Evolutionary conservation across 208 protist species (phyloP), one percentile per base, ranked within the genome.

Genomic region (Trypanosoma scelopori): DNA sequence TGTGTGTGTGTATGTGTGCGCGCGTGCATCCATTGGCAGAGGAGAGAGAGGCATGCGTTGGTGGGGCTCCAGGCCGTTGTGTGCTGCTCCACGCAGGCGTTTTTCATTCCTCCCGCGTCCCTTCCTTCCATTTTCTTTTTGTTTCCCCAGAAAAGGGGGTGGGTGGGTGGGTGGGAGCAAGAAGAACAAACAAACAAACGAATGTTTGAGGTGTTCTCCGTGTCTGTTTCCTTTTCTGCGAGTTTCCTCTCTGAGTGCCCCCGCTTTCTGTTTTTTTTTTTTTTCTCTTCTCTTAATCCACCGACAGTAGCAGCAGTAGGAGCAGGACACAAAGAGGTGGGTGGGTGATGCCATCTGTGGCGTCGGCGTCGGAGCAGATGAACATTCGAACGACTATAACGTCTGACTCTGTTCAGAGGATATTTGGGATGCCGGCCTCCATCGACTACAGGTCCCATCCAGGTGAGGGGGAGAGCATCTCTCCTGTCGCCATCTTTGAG

Each of bases 371-470:
- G 16, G 56, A 25, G n/a, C 64, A 81, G 28, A 53, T 87, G 22
- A 73, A 66, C 30, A 81, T 88, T 57, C 72, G 70, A 55, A 91
- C 87, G n/a, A 89, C 87, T 49, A 63, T 93, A 35, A 88, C 82
- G 61, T 64, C 76, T 43, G 82, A 89, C 63, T 86, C 87, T 0
- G 76, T 85, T n/a, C 74, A 76, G 18, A 70, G 74, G 3, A 72
- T 79, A 47, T 94, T 94, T 61, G 84, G 84, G 6, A 69, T 80
- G 1, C 78, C 78, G 1, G 71, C 76, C 23, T 81, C 77, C 0
- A 86, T 91, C 46, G 85, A 94, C 73, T 94, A 91, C 61, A 76
- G 82, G 46, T 77, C 80, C 45, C 80, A 87, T 58, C 88, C 85
- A 12, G 82, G 80, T 22, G 77, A 80, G 45, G 67, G 72, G 35